Conservation (phyloP, 2,329 filamentous ascomycete genomes). For the Didymosphaeria variabile region DNA sequence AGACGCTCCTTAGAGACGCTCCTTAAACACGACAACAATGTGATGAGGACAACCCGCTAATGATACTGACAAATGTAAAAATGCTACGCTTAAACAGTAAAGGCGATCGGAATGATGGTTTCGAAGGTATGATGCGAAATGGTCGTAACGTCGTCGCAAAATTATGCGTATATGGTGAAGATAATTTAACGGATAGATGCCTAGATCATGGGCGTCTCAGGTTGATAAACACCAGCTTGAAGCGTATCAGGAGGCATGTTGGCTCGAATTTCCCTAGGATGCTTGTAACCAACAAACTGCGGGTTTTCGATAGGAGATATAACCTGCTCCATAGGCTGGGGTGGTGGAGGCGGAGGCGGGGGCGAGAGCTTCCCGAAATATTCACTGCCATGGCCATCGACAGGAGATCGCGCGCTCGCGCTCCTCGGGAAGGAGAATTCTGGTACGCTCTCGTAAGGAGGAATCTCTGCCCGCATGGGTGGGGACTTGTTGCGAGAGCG, state of each 20-base stretch:
- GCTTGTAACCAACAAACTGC: conserved; percentile 44
- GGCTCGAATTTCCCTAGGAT: conserved; percentile 58
- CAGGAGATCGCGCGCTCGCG: conserved; percentile 37
- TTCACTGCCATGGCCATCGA: conserved; percentile 34
- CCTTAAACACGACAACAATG: conserved; percentile 15
- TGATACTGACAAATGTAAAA: conserved; percentile 31
- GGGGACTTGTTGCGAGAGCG: conserved; percentile 62
- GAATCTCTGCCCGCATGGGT: conserved; percentile 43
- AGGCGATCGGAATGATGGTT: conserved; percentile 31
- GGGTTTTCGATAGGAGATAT: conserved; percentile 49
- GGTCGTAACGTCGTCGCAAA: conserved; percentile 44
- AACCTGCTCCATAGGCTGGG: conserved; percentile 51
- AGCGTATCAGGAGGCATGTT: conserved; percentile 60
- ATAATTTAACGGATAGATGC: conserved; percentile 3
- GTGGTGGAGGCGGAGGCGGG: conserved; percentile 50
- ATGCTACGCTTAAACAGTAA: conserved; percentile 36
- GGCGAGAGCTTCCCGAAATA: conserved; percentile 44
- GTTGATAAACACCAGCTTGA: conserved; percentile 54
- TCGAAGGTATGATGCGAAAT: conserved; percentile 29
- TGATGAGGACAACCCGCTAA: conserved; percentile 32
- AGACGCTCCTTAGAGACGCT: conserved; percentile 14
- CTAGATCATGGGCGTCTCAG: conserved; percentile 49
- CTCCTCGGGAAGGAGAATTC: conserved; percentile 41
- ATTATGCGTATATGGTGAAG: conserved; percentile 18
- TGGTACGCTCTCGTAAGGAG: conserved; percentile 57